A percentile compares a stretch with the other conserved stretches of the same genome.
Evolutionary conservation across 1,284 basidiomycete species (phyloP).

Genomic region (Fereydounia khargensis): DNA sequence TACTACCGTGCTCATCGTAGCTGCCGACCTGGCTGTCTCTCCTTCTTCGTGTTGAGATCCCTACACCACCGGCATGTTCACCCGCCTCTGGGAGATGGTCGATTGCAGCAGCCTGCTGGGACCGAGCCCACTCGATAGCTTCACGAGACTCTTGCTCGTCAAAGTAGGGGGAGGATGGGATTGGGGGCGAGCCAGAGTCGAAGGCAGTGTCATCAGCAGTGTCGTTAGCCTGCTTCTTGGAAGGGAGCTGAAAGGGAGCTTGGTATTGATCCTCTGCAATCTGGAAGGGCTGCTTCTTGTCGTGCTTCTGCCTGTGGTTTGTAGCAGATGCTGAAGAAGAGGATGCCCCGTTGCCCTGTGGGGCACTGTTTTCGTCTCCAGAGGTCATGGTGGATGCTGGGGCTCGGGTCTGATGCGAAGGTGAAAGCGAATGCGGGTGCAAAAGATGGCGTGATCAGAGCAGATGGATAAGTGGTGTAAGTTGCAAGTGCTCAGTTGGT

Average conservation of each 20-base stretch:
- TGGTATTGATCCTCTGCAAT: slow-evolving; percentile 50
- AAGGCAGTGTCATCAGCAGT: not conserved
- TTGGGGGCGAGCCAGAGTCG: slow-evolving; percentile 4
- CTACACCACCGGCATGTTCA: slow-evolving; percentile 3
- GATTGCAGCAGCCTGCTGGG: slow-evolving; percentile 10
- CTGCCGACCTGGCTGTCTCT: slow-evolving; percentile 53
- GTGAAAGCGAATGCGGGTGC: too few relatives aligned
- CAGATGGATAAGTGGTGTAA: too few relatives aligned
- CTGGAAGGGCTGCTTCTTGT: slow-evolving; percentile 31
- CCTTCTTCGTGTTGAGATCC: slow-evolving; percentile 22
- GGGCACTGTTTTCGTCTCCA: too few relatives aligned
- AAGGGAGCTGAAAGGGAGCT: slow-evolving; percentile 44
- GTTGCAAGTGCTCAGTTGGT: too few relatives aligned
- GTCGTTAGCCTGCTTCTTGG: slow-evolving; percentile 3
- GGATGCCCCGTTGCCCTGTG: too few relatives aligned
- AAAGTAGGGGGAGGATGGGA: slow-evolving; percentile 48
- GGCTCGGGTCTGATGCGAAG: too few relatives aligned
- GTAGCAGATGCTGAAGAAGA: too few relatives aligned
- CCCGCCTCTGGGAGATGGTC: too few relatives aligned
- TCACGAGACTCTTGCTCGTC: slow-evolving; percentile 49
- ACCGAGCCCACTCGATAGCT: slow-evolving; percentile 41
- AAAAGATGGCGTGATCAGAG: too few relatives aligned
- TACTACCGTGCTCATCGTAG: slow-evolving; percentile 49
- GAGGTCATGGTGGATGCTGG: too few relatives aligned
- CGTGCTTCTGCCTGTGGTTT: too few relatives aligned